Evolutionary conservation across 2,329 filamentous ascomycete genomes (phyloP), one percentile per base, ranked within the genome.

Genomic region (Ophiostoma himal-ulmi): DNA sequence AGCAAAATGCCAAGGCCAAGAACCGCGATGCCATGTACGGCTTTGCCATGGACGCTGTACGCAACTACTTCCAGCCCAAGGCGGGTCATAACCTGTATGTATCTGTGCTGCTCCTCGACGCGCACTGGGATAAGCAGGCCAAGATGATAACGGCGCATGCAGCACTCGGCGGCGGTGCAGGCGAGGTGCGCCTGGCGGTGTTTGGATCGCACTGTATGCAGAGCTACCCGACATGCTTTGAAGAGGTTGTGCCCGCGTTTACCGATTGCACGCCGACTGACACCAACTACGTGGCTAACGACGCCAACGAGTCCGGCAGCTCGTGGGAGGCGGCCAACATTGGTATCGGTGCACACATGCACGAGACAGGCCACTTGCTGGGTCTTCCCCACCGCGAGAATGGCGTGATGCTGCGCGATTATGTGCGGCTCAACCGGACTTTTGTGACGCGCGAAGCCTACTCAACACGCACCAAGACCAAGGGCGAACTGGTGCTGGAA

Each of bases 311-410:
- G 74, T 90, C 89, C 7, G 94, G 94, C 34, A 96, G 92, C 77
- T 95, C 89, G 66, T 98, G 94, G 94, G 94, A 98, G 78, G 89
- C 93, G n/a, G 93, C 92, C 36, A 96, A 94, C 75, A 91, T 97
- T 72, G 94, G 94, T 39, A 96, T 98, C 74, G 94, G 94, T 8
- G 94, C 93, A 11, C 94, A 98, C 79, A 80, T 98, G 67, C 94
- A 96, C 78, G 93, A 97, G 79, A 91, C 91, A 0, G 94, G 94
- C 3, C 94, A 96, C 80, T 80, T 97, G 30, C 91, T 98, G 74
- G 94, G 94, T 68, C 96, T 92, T 74, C 92, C 93, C 11, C 92
- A 96, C 77, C 93, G 96, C 77, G 92, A 95, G 76, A 91, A 83
- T 37, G 94, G 95, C n/a, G 85, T 98, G 72, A 98, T 98, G 94